Evolutionary conservation across 345 rosid genomes (phyloP), one percentile per base, ranked within the genome.

Genomic region (Acer yangbiense): DNA sequence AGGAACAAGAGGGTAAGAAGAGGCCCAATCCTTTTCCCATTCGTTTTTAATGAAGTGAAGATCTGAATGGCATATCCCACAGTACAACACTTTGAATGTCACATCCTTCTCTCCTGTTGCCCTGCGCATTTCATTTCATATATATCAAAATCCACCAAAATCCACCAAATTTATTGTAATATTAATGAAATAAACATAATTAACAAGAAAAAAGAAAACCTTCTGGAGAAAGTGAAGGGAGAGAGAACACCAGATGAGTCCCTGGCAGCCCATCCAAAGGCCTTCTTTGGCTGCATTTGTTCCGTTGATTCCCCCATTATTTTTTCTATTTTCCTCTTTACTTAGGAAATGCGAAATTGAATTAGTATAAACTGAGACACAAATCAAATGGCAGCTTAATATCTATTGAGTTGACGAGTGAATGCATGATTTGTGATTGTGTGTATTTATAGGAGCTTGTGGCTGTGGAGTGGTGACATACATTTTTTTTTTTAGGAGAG

Each of bases 21-120:
- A 78, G 21, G 66, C 89, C 89, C 91, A 91, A 1, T 32, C 35
- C 35, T 3, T 32, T 32, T 32, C 35, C 5, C 5, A 32, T 32
- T 87, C 92, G 21, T 91, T 89, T 78, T 76, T 89, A 61, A 82
- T 5, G 65, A 61, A 65, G 69, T 87, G 91, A 14, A 89, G 86
- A 69, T 92, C 97, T 17, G 85, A 71, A 79, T 92, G 95, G 78
- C 97, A 92, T 39, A 92, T 86, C 75, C 97, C 97, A 79, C 97
- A 92, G 41, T 80, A 89, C 58, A 89, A 14, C 64, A 91, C 87
- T 66, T 88, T 92, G 35, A 92, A 77, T 73, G 75, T 81, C 81
- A 92, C 90, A 74, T 92, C 97, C 0, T 79, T 79, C 1, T 87
- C 90, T 32, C 92, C 93, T 0, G 90, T 88, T 65, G 77, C 83